Percentiles rank a stretch among this genome's conserved stretches.
Conservation (phyloP, 768 basidiomycete species). For the Russula sp. region DNA sequence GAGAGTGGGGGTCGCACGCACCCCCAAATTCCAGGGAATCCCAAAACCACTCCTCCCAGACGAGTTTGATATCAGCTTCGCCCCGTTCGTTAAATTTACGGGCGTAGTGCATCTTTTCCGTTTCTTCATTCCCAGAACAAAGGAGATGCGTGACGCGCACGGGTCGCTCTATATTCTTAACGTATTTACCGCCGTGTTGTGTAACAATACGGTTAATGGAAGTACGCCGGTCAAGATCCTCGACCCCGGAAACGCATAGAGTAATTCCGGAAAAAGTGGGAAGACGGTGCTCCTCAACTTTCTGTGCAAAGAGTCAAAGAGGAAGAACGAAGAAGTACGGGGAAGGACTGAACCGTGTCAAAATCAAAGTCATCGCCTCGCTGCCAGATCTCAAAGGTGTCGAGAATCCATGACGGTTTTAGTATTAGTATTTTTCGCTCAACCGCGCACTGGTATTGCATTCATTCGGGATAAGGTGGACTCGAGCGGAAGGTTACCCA, state of each 20-base stretch:
- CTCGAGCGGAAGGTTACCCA: constrained; percentile 30
- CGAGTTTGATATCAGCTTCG: constrained; percentile 68
- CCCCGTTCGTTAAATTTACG: constrained; percentile 63
- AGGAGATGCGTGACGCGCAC: constrained; percentile 82
- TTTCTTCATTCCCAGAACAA: constrained; percentile 58
- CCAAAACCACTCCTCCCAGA: constrained; percentile 99
- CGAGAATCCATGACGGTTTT: constrained; percentile 68
- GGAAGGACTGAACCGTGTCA: constrained; percentile 39
- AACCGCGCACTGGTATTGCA: constrained; percentile 61
- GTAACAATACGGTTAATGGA: constrained; percentile 59
- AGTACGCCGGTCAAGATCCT: constrained; percentile 52
- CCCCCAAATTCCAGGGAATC: constrained; percentile 78
- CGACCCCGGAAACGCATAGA: constrained; percentile 71
- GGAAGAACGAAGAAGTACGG: background rate
- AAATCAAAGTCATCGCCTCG: constrained; percentile 74
- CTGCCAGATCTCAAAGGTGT: constrained; percentile 68
- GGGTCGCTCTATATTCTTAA: constrained; percentile 71
- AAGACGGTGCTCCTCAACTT: constrained; percentile 53
- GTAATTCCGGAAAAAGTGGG: constrained; percentile 66
- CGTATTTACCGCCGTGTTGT: constrained; percentile 58
- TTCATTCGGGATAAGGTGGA: background rate
- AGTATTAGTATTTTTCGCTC: constrained; percentile 78
- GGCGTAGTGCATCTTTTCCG: constrained; percentile 76
- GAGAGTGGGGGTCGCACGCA: constrained; percentile 23
- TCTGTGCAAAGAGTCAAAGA: constrained; percentile 37